These are phyloP conservation scores for Leccinum fallax DNA, from an alignment of 1,284 basidiomycete genomes.

Conservation along the genomic window DNA sequence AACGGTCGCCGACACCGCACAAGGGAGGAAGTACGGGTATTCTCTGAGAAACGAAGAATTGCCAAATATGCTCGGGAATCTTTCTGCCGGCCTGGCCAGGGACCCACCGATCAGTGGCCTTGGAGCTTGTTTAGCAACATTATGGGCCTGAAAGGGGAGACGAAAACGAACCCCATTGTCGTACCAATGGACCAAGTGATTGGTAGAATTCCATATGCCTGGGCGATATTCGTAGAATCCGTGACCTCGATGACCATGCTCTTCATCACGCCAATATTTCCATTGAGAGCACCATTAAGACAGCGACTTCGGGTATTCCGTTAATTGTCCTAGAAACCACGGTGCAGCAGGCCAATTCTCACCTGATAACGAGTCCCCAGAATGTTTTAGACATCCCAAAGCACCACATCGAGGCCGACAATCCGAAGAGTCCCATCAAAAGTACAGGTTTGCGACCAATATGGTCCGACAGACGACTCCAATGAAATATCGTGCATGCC, in stretches of 20 bases:
- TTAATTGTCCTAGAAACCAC: background rate
- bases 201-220: conserved; percentile 45
- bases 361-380: conserved; percentile 57
- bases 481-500: conserved; percentile 60
- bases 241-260: conserved; percentile 40
- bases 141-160: background rate
- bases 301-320: conserved; percentile 31
- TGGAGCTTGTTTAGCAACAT: conserved; percentile 8
- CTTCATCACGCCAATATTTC: conserved; percentile 52
- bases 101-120: conserved; percentile 67
- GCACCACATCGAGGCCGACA: conserved; percentile 58
- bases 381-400: conserved; percentile 68
- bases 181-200: conserved; percentile 47
- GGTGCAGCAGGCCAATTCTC: background rate
- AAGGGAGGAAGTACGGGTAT: conserved; percentile 72
- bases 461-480: conserved; percentile 66
- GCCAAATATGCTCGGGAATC: conserved; percentile 57
- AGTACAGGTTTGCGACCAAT: conserved; percentile 69
- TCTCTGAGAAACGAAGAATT: conserved; percentile 50
- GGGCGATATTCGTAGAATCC: conserved; percentile 39
- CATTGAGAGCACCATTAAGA: conserved; percentile 44
- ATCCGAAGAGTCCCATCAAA: conserved; percentile 57
- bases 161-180: conserved; percentile 42
- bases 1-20: conserved; percentile 52
- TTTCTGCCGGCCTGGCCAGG: conserved; percentile 58